Evolutionary conservation across 805 yeast species (phyloP).

Genomic region (Candida stauntonica): DNA sequence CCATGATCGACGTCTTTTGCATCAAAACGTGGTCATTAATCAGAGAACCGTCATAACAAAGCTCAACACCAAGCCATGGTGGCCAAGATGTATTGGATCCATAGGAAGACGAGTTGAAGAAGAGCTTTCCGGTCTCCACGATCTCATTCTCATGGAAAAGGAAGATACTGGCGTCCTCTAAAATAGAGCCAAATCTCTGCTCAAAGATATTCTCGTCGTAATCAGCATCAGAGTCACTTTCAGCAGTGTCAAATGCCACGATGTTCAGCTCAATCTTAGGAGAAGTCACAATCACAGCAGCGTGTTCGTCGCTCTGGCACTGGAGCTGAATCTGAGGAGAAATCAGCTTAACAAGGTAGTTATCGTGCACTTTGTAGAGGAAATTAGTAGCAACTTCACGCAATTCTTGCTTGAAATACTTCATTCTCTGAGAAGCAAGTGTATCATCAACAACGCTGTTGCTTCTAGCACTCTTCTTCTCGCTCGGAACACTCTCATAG

Average conservation of each 20-base stretch:
- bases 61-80: constrained; percentile 79
- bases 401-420: constrained; percentile 50
- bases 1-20: constrained; percentile 56
- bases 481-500: constrained; percentile 13
- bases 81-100: constrained; percentile 75
- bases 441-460: constrained; percentile 14
- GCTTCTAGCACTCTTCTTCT: constrained; percentile 5
- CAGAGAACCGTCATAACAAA: constrained; percentile 51
- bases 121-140: constrained; percentile 35
- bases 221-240: constrained; percentile 37
- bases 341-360: constrained; percentile 61
- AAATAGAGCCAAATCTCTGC: constrained; percentile 62
- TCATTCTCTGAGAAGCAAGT: constrained; percentile 30
- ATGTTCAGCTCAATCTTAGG: constrained; percentile 68
- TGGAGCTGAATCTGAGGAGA: constrained; percentile 81
- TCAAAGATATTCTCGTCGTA: constrained; percentile 48
- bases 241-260: constrained; percentile 53
- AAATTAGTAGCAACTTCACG: constrained; percentile 34
- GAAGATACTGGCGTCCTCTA: constrained; percentile 69
- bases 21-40: constrained; percentile 50
- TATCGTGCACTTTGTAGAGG: constrained; percentile 39
- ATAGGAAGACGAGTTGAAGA: constrained; percentile 48
- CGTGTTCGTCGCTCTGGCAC: constrained; percentile 44
- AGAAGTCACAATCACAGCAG: constrained; percentile 67
- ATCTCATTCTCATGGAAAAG: constrained; percentile 53